Evolutionary conservation across 2,329 filamentous ascomycete genomes (phyloP).

Genomic region (Fusarium cicatricum): DNA sequence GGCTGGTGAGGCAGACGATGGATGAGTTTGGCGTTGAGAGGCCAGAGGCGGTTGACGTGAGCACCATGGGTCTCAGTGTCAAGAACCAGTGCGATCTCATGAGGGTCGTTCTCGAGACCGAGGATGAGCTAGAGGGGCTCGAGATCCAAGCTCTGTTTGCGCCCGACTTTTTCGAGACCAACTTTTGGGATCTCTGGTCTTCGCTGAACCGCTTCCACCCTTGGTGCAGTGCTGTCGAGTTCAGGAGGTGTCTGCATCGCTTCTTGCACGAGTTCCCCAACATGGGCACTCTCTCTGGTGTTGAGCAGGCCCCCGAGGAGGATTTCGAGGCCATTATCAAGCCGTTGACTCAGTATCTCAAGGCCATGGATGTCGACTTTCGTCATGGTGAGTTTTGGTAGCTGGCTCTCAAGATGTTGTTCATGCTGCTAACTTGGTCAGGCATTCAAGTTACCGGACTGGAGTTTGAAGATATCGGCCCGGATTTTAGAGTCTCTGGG

Average conservation of each 20-base stretch:
- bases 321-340: conserved; percentile 42
- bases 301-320: conserved; percentile 40
- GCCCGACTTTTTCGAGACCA: conserved; percentile 41
- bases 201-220: conserved; percentile 41
- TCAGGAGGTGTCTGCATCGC: conserved; percentile 37
- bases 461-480: conserved; percentile 33
- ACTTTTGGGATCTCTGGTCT: conserved; percentile 42
- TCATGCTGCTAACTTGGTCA: conserved; percentile 21
- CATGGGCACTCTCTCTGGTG: conserved; percentile 38
- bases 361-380: conserved; percentile 41
- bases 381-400: conserved; percentile 31
- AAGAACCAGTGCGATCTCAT: conserved; percentile 43
- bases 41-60: conserved; percentile 39
- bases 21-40: conserved; percentile 28
- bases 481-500: conserved; percentile 30
- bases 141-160: conserved; percentile 41
- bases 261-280: conserved; percentile 42
- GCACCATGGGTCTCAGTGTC: conserved; percentile 40
- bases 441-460: conserved; percentile 39
- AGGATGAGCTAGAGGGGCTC: conserved; percentile 37
- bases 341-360: conserved; percentile 38
- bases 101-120: conserved; percentile 40
- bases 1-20: conserved; percentile 34
- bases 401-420: background rate
- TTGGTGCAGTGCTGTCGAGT: conserved; percentile 43